Evolutionary conservation across 306 rosid species (phyloP), one percentile per base, ranked within the genome.

Genomic region (Lathyrus oleraceus): DNA sequence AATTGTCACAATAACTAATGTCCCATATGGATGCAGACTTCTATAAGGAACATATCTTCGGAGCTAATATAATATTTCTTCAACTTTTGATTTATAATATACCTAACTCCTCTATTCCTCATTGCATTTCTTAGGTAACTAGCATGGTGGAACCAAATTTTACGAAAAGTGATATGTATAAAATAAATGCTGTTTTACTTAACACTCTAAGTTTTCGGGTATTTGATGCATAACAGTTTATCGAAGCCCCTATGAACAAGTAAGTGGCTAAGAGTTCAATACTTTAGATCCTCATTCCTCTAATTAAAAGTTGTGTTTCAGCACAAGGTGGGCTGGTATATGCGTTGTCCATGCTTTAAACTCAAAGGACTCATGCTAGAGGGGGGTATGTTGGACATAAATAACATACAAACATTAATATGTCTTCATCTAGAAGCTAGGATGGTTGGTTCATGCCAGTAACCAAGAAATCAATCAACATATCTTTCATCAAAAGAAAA

Each of bases 31-130:
- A 52, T 27, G 59, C 10, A 35, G 40, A 54, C 59, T 38, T 62
- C 15, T 59, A 27, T 21, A 30, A 43, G 8, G 12, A 64, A 6
- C 47, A 58, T 54, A 61, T 35, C 28, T 61, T 61, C 40, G 28
- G 28, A 36, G 30, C 66, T 61, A 35, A 36, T 15, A 61, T 61
- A 28, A 61, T 16, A 67, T 23, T 25, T 53, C 28, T 67, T 53
- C 68, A 44, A 25, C 36, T 52, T 73, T 79, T 69, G 19, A 48
- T 65, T 12, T 51, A 39, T 66, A 52, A 73, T 72, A 58, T 43
- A 35, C 30, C 67, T 1, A 43, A 52, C 58, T 74, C 65, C 63
- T 14, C 27, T 49, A 67, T 68, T 56, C 40, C 72, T 57, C 54
- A 25, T 30, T 12, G 43, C 47, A 73, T 60, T 71, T 61, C 65